Conservation (phyloP, 768 basidiomycete genomes). For the Phlebiopsis flavidoalba region DNA sequence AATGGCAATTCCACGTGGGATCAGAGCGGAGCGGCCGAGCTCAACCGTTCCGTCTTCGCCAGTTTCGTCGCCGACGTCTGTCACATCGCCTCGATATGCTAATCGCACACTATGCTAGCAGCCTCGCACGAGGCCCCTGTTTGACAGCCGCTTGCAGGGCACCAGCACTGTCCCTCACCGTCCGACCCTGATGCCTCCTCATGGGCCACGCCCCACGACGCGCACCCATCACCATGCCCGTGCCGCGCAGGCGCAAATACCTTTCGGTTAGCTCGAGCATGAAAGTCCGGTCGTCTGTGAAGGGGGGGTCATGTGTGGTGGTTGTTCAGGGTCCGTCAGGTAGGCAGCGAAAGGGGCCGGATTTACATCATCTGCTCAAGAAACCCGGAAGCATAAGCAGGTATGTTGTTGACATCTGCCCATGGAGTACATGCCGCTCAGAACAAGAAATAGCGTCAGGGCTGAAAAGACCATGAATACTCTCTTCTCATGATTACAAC, state of each 20-base stretch:
- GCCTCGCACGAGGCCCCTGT: conserved; percentile 57
- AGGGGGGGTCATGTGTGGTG: conserved; percentile 92
- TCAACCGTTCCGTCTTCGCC: background rate
- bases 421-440: background rate
- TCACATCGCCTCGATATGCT: conserved; percentile 39
- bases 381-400: conserved; percentile 97
- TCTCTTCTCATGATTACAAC: background rate
- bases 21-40: background rate
- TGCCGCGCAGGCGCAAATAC: conserved; percentile 20
- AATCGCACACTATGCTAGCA: conserved; percentile 60
- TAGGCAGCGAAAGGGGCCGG: conserved; percentile 87
- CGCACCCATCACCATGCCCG: conserved; percentile 25
- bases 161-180: conserved; percentile 23
- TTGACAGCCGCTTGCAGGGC: conserved; percentile 44
- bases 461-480: conserved; percentile 9
- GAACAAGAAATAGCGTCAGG: conserved; percentile 19
- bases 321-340: conserved; percentile 82
- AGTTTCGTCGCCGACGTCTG: background rate
- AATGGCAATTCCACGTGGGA: background rate
- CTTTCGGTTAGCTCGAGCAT: conserved; percentile 67
- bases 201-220: conserved; percentile 13
- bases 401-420: conserved; percentile 33
- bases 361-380: conserved; percentile 91
- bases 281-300: conserved; percentile 96
- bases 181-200: no score